Conservation (phyloP, 2,329 filamentous ascomycete genomes). For the Ophiostoma piceae region DNA sequence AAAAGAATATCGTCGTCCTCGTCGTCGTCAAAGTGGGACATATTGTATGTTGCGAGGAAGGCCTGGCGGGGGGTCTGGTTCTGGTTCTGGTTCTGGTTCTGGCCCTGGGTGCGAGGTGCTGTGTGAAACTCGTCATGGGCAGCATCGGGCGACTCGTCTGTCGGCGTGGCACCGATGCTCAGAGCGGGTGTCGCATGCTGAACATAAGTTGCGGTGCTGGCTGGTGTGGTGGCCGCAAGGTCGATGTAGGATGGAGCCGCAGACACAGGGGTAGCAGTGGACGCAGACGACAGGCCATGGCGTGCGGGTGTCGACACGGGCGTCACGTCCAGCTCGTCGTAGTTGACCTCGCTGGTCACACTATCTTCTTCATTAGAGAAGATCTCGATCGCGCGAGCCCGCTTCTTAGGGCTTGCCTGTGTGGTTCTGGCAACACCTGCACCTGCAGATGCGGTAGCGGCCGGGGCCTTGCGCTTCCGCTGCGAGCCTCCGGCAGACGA, state of each 20-base stretch:
- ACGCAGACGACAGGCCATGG: background rate
- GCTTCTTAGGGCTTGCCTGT: conserved; percentile 7
- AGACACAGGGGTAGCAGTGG: background rate
- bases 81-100: background rate
- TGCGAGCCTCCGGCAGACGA: conserved; percentile 11
- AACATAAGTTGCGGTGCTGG: conserved; percentile 9
- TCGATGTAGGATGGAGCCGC: background rate
- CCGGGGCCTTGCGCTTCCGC: conserved; percentile 25
- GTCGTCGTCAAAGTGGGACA: conserved; percentile 24
- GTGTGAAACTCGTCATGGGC: conserved; percentile 28
- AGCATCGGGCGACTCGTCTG: conserved; percentile 21
- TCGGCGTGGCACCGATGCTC: conserved; percentile 23
- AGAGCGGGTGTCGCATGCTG: conserved; percentile 22
- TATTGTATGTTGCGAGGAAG: conserved; percentile 22
- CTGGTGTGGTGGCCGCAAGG: background rate
- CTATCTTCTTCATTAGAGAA: conserved; percentile 29
- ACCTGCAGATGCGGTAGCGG: background rate
- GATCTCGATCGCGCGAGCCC: conserved; percentile 1
- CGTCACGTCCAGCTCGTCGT: conserved; percentile 32
- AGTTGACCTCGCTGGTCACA: conserved; percentile 31
- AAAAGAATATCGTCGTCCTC: conserved; percentile 34
- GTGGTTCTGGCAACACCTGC: background rate
- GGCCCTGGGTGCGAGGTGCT: background rate
- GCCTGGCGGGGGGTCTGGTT: background rate
- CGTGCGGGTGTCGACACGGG: conserved; percentile 25